A percentile compares a stretch with the other conserved stretches of the same genome.
Conservation (phyloP, 805 yeast genomes). For the Candida broadrunensis region DNA sequence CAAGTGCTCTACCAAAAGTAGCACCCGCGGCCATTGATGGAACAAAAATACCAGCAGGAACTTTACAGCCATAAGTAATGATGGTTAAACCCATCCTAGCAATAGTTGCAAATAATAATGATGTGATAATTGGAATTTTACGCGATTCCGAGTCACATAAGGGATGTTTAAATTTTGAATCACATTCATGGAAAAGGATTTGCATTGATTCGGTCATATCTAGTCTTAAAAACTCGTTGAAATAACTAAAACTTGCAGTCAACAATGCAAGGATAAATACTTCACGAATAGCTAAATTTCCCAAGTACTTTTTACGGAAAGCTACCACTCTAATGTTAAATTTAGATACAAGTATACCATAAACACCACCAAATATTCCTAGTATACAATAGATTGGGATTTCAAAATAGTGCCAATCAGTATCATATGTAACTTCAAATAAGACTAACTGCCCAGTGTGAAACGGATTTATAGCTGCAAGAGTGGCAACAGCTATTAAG, state of each 20-base stretch:
- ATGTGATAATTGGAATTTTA: slow-evolving; percentile 38
- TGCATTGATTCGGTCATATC: slow-evolving; percentile 98
- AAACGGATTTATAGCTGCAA: slow-evolving; percentile 84
- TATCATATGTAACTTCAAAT: slow-evolving; percentile 86
- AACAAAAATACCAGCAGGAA: slow-evolving; percentile 97
- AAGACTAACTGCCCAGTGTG: slow-evolving; percentile 92
- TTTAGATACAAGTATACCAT: slow-evolving; percentile 75
- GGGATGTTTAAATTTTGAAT: slow-evolving; percentile 37
- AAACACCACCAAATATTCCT: slow-evolving; percentile 89
- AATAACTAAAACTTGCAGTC: slow-evolving; percentile 77
- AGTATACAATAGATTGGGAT: slow-evolving; percentile 72
- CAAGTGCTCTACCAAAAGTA: slow-evolving; percentile 84
- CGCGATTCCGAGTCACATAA: slow-evolving; percentile 33
- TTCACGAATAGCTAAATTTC: slow-evolving; percentile 62
- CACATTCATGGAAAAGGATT: slow-evolving; percentile 81
- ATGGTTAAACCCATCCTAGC: slow-evolving; percentile 71
- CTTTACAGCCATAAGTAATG: slow-evolving; percentile 86
- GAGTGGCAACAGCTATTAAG: slow-evolving; percentile 76
- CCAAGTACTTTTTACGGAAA: slow-evolving; percentile 70
- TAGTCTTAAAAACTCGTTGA: slow-evolving; percentile 71
- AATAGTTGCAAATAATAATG: slow-evolving; percentile 68
- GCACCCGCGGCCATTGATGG: slow-evolving; percentile 98
- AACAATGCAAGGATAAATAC: slow-evolving; percentile 62
- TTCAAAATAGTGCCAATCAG: slow-evolving; percentile 84
- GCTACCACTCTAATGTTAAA: slow-evolving; percentile 74